Evolutionary conservation across 768 basidiomycete species (phyloP).

Genomic region (Pleurotus djamor): DNA sequence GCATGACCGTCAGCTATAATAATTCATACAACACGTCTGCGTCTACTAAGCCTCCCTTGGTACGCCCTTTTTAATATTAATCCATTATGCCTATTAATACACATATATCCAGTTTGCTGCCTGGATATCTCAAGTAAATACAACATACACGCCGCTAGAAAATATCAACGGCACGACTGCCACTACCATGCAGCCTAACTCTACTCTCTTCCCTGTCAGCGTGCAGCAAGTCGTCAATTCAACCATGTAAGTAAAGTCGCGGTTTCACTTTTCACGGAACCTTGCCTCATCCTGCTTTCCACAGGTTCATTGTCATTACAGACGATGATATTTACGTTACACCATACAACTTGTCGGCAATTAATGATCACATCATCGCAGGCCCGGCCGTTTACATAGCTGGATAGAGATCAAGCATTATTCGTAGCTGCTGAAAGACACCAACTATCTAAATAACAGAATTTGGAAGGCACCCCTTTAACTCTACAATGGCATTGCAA

Average conservation of each 20-base stretch:
- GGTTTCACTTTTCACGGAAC: not conserved
- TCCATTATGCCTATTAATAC: too few relatives aligned
- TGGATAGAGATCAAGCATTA: too few relatives aligned
- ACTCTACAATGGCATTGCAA: too few relatives aligned
- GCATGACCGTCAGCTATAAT: slow-evolving; percentile 50
- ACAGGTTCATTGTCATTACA: slow-evolving; percentile 51
- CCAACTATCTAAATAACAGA: too few relatives aligned
- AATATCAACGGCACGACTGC: slow-evolving; percentile 41
- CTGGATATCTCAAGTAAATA: slow-evolving; percentile 62
- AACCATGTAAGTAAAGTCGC: slow-evolving; percentile 34
- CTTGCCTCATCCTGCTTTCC: not conserved
- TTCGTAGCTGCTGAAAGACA: too few relatives aligned
- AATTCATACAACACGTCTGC: slow-evolving; percentile 48
- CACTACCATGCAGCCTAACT: slow-evolving; percentile 46
- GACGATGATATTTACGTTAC: slow-evolving; percentile 49
- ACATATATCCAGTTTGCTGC: slow-evolving; percentile 53
- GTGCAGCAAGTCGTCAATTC: slow-evolving; percentile 46
- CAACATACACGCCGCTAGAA: slow-evolving; percentile 50
- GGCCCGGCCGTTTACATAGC: slow-evolving; percentile 50
- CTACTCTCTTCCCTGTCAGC: slow-evolving; percentile 37
- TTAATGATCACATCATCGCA: slow-evolving; percentile 55
- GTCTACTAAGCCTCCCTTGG: slow-evolving; percentile 37
- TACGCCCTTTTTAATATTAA: too few relatives aligned
- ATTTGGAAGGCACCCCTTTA: too few relatives aligned
- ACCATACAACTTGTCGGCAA: slow-evolving; percentile 51